Conservation (phyloP, 257 asterid species). For the Capsicum rhomboideum region DNA sequence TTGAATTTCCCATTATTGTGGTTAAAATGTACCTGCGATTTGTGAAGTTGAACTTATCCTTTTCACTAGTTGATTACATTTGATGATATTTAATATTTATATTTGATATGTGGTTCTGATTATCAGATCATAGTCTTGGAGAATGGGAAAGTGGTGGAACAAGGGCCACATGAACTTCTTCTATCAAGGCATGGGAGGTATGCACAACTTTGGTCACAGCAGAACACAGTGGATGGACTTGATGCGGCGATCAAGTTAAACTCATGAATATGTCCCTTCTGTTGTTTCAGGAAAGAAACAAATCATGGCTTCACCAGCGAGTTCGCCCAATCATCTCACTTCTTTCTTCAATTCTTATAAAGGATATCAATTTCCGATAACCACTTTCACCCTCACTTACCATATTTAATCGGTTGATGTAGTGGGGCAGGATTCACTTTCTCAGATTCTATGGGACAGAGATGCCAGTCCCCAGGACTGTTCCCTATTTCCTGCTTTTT, state of each 20-base stretch:
- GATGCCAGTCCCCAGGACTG: background rate
- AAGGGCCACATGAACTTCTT: constrained; percentile 88
- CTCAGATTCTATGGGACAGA: background rate
- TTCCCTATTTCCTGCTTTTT: background rate
- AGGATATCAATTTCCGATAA: background rate
- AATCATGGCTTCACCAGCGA: background rate
- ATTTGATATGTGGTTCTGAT: background rate
- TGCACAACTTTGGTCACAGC: constrained; percentile 93
- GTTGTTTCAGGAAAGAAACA: background rate
- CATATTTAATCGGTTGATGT: background rate
- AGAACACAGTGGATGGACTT: constrained; percentile 65
- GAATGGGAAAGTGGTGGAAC: constrained; percentile 88
- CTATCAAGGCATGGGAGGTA: constrained; percentile 73
- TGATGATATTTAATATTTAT: background rate
- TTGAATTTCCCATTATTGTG: background rate
- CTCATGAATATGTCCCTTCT: constrained; percentile 23
- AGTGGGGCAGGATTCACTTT: background rate
- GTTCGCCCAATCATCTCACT: background rate
- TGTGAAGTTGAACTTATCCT: background rate
- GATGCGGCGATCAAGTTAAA: constrained; percentile 62
- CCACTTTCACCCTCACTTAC: background rate
- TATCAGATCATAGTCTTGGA: constrained; percentile 85
- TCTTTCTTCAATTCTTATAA: background rate
- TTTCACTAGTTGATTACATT: background rate
- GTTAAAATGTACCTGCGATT: background rate